Evolutionary conservation across 2,329 filamentous ascomycete species (phyloP).

Genomic region (Aureobasidium melanogenum): DNA sequence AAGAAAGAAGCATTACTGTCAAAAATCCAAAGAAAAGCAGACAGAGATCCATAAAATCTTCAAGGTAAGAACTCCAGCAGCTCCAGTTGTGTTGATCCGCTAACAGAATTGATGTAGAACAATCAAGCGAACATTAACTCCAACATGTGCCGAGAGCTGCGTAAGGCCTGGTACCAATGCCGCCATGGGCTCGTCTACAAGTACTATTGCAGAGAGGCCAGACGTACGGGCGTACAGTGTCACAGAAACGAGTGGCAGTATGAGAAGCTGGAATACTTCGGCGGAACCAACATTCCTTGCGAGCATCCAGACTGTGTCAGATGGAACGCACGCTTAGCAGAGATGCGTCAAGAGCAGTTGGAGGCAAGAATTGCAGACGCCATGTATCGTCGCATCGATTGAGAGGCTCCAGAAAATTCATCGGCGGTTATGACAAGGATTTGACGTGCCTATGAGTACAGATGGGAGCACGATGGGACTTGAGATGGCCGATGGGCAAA

Average conservation of each 20-base stretch:
- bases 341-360: neutral
- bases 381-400: neutral
- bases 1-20: neutral
- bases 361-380: neutral
- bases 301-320: slow-evolving; percentile 5
- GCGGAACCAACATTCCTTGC: neutral
- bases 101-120: neutral
- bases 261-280: neutral
- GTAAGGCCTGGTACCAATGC: slow-evolving; percentile 1
- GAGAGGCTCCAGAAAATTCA: neutral
- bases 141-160: neutral
- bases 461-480: neutral
- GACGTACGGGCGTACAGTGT: neutral
- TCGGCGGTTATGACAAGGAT: neutral
- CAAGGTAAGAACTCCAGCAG: neutral
- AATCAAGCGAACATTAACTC: neutral
- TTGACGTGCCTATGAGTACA: neutral
- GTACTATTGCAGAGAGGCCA: neutral
- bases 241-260: neutral
- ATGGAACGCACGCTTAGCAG: neutral
- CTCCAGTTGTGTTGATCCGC: neutral
- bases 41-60: neutral
- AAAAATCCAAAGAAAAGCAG: neutral
- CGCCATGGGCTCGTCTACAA: neutral
- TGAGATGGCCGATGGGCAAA: neutral